Evolutionary conservation across 495 filamentous ascomycete genomes (phyloP).

Genomic region (Podospora bellae-mahoneyi): DNA sequence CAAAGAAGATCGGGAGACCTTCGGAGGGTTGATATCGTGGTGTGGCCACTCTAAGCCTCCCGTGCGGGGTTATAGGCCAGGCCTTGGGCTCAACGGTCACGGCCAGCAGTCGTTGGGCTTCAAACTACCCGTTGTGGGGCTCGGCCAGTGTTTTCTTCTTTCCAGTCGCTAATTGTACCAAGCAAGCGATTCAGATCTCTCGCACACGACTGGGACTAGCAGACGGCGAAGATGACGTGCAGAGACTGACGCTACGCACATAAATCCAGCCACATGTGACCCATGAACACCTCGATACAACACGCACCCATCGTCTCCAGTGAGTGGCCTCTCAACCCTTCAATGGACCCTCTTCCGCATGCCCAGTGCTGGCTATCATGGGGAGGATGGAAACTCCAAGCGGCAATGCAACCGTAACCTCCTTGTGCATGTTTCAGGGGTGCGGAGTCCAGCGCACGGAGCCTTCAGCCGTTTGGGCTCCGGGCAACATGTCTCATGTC

Average conservation of each 20-base stretch:
- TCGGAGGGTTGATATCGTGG: background rate
- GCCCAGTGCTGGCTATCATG: background rate
- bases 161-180: background rate
- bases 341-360: background rate
- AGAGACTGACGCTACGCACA: background rate
- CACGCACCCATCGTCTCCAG: too few relatives aligned
- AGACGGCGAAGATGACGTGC: background rate
- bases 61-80: too few relatives aligned
- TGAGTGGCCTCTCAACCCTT: background rate
- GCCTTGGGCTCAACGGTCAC: background rate
- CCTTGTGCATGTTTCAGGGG: slow-evolving; percentile 6
- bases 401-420: background rate
- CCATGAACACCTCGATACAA: too few relatives aligned
- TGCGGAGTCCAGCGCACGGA: slow-evolving; percentile 7
- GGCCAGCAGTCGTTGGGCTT: background rate
- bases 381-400: background rate
- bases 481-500: slow-evolving; percentile 1
- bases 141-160: background rate
- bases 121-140: background rate
- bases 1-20: too few relatives aligned
- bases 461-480: slow-evolving; percentile 10
- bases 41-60: background rate
- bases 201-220: background rate
- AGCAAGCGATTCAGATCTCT: background rate
- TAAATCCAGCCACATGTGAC: background rate